Evolutionary conservation across 202 grass and related monocot species (phyloP), one percentile per base, ranked within the genome.

Genomic region (Alloteropsis angusta): DNA sequence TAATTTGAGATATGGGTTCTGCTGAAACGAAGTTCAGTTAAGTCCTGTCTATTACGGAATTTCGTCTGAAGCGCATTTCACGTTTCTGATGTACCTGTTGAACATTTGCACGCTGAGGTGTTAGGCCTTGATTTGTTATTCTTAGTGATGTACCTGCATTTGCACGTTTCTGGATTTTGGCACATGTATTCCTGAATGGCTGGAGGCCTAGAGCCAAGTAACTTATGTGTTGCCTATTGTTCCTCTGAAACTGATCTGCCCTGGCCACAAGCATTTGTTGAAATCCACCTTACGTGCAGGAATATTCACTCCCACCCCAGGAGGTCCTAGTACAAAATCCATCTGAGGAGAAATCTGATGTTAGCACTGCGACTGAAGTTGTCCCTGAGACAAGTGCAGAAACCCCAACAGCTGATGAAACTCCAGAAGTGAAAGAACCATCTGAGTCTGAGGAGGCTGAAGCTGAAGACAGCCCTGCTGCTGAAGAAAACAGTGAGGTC

Each of bases 231-330:
- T 19, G 34, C 12, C 12, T 41, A 0, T 21, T 74, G 5, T 49
- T 68, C 21, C 41, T 61, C 23, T 44, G 61, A 22, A 53, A 37
- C 22, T 30, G 5, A 71, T 41, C n/a, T 39, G 16, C 68, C 28
- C 21, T 65, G 63, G 1, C 18, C 18, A 26, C 17, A 69, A 13
- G 36, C 13, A 63, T 58, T 58, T 50, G 25, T 36, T 76, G 36
- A 86, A 69, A 10, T 70, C 18, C 6, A 9, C 26, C 7, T 39
- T 28, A n/a, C 39, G 10, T 61, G 54, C 44, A 90, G 82, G 86
- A 87, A 76, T 88, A 75, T 52, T 88, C 85, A 34, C 79, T 88
- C 13, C 83, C 54, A 62, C 63, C 69, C 52, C 42, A 84, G 41
- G 80, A 79, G 46, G 64, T 48, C 14, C 46, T 44, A 39, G 75